A percentile compares a stretch with the other conserved stretches of the same genome.
Evolutionary conservation across 805 yeast species (phyloP).

Genomic region (Teunomyces gatunensis): DNA sequence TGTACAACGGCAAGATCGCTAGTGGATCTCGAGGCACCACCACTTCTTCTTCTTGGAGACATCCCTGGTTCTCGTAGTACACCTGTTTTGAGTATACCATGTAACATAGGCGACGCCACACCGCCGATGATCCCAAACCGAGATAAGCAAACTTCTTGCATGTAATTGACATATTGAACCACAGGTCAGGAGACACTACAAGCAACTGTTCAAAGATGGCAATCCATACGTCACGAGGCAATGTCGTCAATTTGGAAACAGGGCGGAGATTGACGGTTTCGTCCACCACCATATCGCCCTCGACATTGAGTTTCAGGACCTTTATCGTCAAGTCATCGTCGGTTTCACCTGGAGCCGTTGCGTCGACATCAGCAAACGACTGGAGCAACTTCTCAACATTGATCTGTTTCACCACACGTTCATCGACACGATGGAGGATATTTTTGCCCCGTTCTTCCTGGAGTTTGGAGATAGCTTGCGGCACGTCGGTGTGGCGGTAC

Average conservation of each 20-base stretch:
- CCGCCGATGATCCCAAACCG: constrained; percentile 50
- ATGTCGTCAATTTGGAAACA: constrained; percentile 35
- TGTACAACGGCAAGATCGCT: constrained; percentile 27
- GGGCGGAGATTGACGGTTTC: constrained; percentile 15
- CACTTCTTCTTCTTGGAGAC: constrained; percentile 23
- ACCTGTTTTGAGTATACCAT: constrained; percentile 53
- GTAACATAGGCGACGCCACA: constrained; percentile 52
- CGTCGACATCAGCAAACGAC: constrained; percentile 31
- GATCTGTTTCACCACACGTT: constrained; percentile 33
- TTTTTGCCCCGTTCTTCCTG: constrained; percentile 28
- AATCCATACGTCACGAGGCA: constrained; percentile 58
- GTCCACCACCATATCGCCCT: constrained; percentile 19
- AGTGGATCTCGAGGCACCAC: constrained; percentile 36
- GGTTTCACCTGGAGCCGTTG: constrained; percentile 25
- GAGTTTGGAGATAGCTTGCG: constrained; percentile 33
- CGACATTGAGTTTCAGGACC: constrained; percentile 20
- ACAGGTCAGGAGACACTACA: constrained; percentile 52
- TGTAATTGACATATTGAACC: constrained; percentile 60
- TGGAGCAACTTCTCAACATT: constrained; percentile 40
- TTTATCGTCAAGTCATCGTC: constrained; percentile 22
- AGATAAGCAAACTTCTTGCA: constrained; percentile 56
- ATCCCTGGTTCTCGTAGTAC: constrained; percentile 46
- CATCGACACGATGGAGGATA: constrained; percentile 31
- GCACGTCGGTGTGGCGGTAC: constrained; percentile 57
- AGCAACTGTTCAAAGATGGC: constrained; percentile 50